A percentile compares a stretch with the other conserved stretches of the same genome.
phyloP scores from a whole-genome alignment of 768 basidiomycete genomes.

The Lentinula edodes region DNA sequence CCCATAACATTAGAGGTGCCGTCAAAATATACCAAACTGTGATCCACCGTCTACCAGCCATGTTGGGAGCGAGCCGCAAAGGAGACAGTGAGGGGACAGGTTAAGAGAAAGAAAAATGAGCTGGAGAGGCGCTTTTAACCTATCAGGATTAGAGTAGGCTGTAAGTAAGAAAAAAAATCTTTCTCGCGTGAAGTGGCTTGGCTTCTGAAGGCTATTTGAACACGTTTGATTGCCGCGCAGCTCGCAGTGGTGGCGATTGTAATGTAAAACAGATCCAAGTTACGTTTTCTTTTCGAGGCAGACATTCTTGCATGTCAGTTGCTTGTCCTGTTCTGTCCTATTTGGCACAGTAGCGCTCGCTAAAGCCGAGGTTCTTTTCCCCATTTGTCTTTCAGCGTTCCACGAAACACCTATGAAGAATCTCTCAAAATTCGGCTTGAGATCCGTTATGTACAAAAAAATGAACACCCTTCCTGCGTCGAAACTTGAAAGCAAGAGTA shows the following conservation, averaged over 20 bases:
- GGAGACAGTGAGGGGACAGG: not conserved
- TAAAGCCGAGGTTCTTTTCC: not conserved
- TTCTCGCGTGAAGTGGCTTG: not conserved
- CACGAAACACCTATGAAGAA: not conserved
- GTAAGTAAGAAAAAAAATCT: not conserved
- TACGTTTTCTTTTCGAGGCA: not conserved
- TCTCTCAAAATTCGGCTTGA: not conserved
- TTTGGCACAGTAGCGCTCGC: not conserved
- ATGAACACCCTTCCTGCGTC: not conserved
- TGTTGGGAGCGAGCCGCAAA: not conserved
- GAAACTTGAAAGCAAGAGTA: not conserved
- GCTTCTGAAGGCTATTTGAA: conserved; percentile 2
- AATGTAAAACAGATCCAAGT: not conserved
- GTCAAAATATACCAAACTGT: conserved; percentile 6
- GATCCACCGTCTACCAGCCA: conserved; percentile 3
- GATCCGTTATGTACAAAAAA: not conserved
- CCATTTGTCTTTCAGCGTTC: not conserved
- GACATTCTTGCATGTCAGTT: not conserved
- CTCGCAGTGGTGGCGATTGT: not conserved
- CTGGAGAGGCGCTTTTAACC: not conserved
- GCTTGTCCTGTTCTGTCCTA: not conserved
- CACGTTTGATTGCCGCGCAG: conserved; percentile 6
- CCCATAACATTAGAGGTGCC: conserved; percentile 59
- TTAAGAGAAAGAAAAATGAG: not conserved
- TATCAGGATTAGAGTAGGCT: not conserved